phyloP scores from a whole-genome alignment of 2,329 filamentous ascomycete genomes.

The Xylaria sp. region DNA sequence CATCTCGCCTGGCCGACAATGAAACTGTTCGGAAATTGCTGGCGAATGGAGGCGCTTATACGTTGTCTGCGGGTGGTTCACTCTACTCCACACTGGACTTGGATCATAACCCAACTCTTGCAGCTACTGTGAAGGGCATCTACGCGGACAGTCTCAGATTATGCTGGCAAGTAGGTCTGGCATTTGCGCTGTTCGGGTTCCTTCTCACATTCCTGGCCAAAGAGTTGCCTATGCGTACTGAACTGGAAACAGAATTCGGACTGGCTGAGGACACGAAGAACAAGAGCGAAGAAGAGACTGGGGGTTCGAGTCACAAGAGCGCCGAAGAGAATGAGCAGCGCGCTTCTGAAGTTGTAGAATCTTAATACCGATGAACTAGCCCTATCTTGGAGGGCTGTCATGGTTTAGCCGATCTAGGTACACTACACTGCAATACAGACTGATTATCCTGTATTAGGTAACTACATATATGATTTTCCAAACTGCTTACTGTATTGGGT shows the following conservation, averaged over 20 bases:
- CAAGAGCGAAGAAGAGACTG: background rate
- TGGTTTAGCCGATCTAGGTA: too few relatives aligned
- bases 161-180: constrained; percentile 37
- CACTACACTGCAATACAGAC: too few relatives aligned
- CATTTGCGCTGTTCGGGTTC: constrained; percentile 33
- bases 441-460: too few relatives aligned
- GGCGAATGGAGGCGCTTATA: constrained; percentile 7
- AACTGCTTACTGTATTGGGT: too few relatives aligned
- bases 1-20: constrained; percentile 7
- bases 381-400: background rate
- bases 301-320: background rate
- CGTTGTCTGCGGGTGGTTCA: constrained; percentile 11
- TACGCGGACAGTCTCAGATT: constrained; percentile 27
- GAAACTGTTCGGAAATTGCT: background rate
- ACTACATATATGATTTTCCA: too few relatives aligned
- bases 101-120: background rate
- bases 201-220: constrained; percentile 25
- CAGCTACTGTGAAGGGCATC: constrained; percentile 5
- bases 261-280: constrained; percentile 15
- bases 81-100: constrained; percentile 9
- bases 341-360: background rate
- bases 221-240: constrained; percentile 33
- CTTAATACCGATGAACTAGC: background rate
- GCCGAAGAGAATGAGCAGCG: background rate
- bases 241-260: constrained; percentile 39